Base-by-base conservation (phyloP, 2,329 filamentous ascomycete genomes). In the Penicillium capsulatum region DNA sequence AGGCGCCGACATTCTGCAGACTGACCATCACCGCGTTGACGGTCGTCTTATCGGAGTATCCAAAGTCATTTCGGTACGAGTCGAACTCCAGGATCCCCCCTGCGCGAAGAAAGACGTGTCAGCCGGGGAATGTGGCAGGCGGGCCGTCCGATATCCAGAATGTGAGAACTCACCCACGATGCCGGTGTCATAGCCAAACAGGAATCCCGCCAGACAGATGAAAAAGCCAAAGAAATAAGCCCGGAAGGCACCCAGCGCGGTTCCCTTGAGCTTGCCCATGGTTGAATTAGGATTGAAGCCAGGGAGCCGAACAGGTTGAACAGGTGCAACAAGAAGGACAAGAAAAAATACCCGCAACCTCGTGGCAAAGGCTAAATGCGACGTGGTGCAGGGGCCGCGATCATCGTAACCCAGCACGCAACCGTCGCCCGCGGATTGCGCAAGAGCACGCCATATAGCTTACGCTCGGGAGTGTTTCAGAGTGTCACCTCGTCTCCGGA, bases 1-100 rank as follows among this genome's bases (percentile, higher is more conserved):
- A 77, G 14, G 72, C 71, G 36, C 73, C 74, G 2, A 71, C 68
- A 41, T 75, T 72, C 17, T 75, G 66, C 3, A 76, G 57, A 27
- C 69, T 68, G 31, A 73, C 70, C 40, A 71, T 68, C 28, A 74
- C 68, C 4, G 71, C 68, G 34, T 62, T 69, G 31, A 70, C 61
- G 11, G 63, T 63, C 1, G 68, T 69, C 33, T 64, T 57, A 35
- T 71, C 61, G 24, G 57, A 56, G 44, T 70, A 73, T 8, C 60
- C 45, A 45, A 70, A 72, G 42, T 70, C 67, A 16, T 60, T 42
- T 31, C 65, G 51, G 43, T 70, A 73, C 0, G 67, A 66, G 7
- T 57, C 40, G 9, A 73, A 57, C 5, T 65, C 70, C 22, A 74
- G 60, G 10, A 73, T 68, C 27, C 70, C 69, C 6, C 68, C 51